These are phyloP conservation scores for Populus hybrid DNA, from an alignment of 441 rosid genomes.

Conservation along the genomic window DNA sequence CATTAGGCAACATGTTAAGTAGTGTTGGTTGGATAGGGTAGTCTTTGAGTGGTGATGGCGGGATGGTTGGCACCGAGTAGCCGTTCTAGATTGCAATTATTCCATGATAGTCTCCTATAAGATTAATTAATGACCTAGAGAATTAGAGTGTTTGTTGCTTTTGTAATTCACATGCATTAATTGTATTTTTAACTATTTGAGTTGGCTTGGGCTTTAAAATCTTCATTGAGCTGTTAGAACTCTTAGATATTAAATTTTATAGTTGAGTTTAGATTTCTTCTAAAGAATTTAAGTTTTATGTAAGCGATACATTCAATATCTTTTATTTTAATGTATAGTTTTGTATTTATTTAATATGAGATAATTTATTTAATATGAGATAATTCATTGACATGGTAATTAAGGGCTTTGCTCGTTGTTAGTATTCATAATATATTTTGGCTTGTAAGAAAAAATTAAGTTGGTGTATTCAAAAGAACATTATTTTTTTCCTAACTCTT, in stretches of 20 bases:
- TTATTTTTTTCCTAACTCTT: not conserved
- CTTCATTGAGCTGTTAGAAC: not conserved
- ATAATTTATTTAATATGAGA: no score
- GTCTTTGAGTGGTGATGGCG: not conserved
- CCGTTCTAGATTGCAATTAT: not conserved
- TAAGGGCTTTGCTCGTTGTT: no score
- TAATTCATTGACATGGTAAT: no score
- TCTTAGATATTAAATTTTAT: no score
- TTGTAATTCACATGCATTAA: not conserved
- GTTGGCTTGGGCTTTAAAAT: not conserved
- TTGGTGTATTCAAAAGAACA: not conserved
- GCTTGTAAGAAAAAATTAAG: not conserved
- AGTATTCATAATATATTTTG: no score
- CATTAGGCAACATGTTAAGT: not conserved
- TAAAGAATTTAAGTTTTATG: no score
- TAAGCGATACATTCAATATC: no score
- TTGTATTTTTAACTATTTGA: no score
- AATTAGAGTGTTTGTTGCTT: not conserved
- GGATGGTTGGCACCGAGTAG: not conserved
- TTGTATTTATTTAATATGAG: no score
- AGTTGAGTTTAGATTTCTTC: no score
- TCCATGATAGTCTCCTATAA: not conserved
- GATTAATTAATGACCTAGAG: not conserved
- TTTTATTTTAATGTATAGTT: no score
- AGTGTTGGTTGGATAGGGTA: not conserved